These are phyloP conservation scores for Glaciozyma antarctica DNA, from an alignment of 768 basidiomycete species.

Conservation along the genomic window DNA sequence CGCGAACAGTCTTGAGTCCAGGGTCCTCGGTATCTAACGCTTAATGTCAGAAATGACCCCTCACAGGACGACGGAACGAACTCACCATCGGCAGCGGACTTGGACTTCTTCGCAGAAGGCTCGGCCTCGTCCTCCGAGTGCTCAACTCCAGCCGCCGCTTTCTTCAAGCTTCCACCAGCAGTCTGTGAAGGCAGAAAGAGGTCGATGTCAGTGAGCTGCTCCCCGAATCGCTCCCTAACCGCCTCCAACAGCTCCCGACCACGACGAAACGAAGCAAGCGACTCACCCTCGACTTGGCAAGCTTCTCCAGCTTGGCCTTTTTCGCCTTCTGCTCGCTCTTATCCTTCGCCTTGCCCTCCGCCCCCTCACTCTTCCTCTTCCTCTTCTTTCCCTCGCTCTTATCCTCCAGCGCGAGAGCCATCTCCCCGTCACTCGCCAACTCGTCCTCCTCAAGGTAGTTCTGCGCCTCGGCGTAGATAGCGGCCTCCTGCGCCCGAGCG, in stretches of 20 bases:
- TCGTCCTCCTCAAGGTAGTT: constrained; percentile 47
- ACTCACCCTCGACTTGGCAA: constrained; percentile 28
- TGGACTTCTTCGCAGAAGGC: constrained; percentile 47
- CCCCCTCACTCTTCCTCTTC: constrained; percentile 37
- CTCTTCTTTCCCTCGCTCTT: background rate
- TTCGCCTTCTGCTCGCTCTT: constrained; percentile 20
- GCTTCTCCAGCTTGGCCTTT: constrained; percentile 45
- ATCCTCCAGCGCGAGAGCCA: constrained; percentile 6
- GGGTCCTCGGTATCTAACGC: constrained; percentile 15
- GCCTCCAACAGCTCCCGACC: background rate
- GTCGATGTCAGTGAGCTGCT: too few relatives aligned
- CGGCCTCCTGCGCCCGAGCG: constrained; percentile 43
- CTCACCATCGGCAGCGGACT: constrained; percentile 9
- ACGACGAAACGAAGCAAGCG: background rate
- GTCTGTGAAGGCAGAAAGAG: background rate
- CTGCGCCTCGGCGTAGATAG: constrained; percentile 47
- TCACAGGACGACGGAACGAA: background rate
- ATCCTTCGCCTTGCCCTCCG: constrained; percentile 40
- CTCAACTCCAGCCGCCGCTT: constrained; percentile 11
- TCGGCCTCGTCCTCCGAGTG: constrained; percentile 41
- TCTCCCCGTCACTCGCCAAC: constrained; percentile 40
- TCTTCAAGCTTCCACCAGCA: constrained; percentile 17
- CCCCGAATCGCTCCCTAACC: too few relatives aligned
- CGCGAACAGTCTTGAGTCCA: constrained; percentile 49
- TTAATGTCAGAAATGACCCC: background rate